phyloP scores from a whole-genome alignment of 2,329 filamentous ascomycete species.

The Ophiostoma montium region DNA sequence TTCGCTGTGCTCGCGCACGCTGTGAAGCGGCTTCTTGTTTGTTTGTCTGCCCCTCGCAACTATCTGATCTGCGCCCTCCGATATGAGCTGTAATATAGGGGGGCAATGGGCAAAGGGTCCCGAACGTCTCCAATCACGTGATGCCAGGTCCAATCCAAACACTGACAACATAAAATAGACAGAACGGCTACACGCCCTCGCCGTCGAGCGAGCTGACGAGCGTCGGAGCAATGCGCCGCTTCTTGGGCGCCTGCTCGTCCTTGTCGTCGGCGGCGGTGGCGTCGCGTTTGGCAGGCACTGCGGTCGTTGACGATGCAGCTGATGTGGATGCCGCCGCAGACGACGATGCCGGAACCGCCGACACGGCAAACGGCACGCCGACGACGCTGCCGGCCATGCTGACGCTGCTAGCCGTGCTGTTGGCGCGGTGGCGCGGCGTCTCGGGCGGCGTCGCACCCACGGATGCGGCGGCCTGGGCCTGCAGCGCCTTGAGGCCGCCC shows the following conservation, averaged over 20 bases:
- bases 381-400: conserved; percentile 1
- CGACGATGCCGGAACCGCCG: not conserved
- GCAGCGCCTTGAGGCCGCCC: conserved; percentile 35
- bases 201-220: conserved; percentile 26
- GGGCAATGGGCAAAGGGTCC: too few relatives aligned
- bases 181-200: not conserved
- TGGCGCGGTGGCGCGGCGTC: conserved; percentile 55
- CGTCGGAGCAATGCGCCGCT: conserved; percentile 56
- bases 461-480: not conserved
- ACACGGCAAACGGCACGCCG: conserved; percentile 14
- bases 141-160: too few relatives aligned
- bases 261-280: conserved; percentile 29
- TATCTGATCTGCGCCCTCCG: too few relatives aligned
- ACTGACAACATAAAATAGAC: too few relatives aligned
- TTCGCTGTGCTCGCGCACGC: too few relatives aligned
- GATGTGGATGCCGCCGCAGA: not conserved
- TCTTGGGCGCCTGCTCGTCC: conserved; percentile 38
- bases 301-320: not conserved
- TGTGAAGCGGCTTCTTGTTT: too few relatives aligned
- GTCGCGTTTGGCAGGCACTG: conserved; percentile 39
- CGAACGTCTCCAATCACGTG: too few relatives aligned
- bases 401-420: conserved; percentile 30
- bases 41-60: too few relatives aligned
- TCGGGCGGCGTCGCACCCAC: conserved; percentile 61
- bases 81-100: too few relatives aligned